Conservation (phyloP, 345 rosid species). For the Eutrema heterophyllum region DNA sequence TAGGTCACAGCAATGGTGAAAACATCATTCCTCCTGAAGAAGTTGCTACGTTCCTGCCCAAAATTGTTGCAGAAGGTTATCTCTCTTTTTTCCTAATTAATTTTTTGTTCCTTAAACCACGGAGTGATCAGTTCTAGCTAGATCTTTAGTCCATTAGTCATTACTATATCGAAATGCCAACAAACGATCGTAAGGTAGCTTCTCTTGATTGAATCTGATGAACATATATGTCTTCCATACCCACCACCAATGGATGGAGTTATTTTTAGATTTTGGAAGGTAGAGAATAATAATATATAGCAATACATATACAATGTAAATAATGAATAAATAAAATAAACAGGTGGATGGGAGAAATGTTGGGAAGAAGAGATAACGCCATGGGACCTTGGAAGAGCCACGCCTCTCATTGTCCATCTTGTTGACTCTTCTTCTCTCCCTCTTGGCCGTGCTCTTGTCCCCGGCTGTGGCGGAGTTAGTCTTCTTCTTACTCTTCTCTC, state of each 20-base stretch:
- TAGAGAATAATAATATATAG: background rate
- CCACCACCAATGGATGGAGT: background rate
- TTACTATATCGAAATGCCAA: too few relatives aligned
- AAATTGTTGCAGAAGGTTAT: conserved; percentile 31
- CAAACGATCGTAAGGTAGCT: background rate
- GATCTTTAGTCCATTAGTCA: too few relatives aligned
- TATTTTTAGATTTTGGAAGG: background rate
- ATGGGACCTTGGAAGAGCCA: conserved; percentile 37
- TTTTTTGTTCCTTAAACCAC: too few relatives aligned
- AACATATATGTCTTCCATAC: background rate
- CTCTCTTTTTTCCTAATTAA: background rate
- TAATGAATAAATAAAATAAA: background rate
- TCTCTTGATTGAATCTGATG: background rate
- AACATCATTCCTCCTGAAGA: conserved; percentile 31
- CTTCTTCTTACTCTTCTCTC: background rate
- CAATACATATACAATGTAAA: background rate
- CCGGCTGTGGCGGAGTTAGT: conserved; percentile 37
- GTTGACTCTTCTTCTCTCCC: conserved; percentile 28
- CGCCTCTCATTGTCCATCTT: conserved; percentile 34
- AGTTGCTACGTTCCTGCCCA: conserved; percentile 28
- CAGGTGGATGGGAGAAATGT: conserved; percentile 40
- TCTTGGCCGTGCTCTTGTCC: conserved; percentile 32
- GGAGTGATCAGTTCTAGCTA: too few relatives aligned
- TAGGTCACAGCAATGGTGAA: conserved; percentile 21
- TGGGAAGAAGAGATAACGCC: conserved; percentile 36